Base-by-base conservation (phyloP, 768 basidiomycete genomes). In the Collybia sp. region DNA sequence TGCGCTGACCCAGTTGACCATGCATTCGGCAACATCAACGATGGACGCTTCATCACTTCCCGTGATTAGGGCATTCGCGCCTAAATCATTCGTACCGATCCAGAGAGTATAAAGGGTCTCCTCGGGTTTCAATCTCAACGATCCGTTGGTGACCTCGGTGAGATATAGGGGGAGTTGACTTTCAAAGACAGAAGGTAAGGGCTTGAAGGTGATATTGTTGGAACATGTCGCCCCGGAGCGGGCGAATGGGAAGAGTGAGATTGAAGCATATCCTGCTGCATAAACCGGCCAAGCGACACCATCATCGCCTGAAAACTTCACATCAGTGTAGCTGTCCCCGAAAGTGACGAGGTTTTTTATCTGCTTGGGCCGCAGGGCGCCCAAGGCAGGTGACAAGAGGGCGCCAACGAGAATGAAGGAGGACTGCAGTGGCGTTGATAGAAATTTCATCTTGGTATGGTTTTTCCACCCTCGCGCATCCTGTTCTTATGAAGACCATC, bases 281-380 rank as follows among this genome's bases (percentile, higher is more conserved):
- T 77, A 83, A 0, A 72, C 64, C 1, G 82, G 81, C 82, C 82
- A 83, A n/a, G 76, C 63, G 5, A 65, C 69, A 3, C 72, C 74
- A 10, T 70, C 69, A 43, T 69, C 64, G 5, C 65, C 66, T 13
- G 62, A 49, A 40, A 51, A 50, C 3, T 70, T 71, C 2, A 74
- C 58, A 48, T 83, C 80, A 0, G 78, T 79, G 55, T 79, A 82
- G 37, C 73, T 76, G 58, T 83, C 82, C 2, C 82, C 81, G 46
- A 83, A 84, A 3, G 79, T 80, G 44, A 80, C 80, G 11, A 83
- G 65, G 48, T 76, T 73, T 58, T 77, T 77, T 49, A 83, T 80
- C 50, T 79, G 76, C 8, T 64, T 64, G 0, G 68, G 64, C 12
- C 48, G 43, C 1, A 69, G 25, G 8, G 25, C 55, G 12, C 64